Conservation (phyloP, 495 filamentous ascomycete genomes). For the Tuber indicum region DNA sequence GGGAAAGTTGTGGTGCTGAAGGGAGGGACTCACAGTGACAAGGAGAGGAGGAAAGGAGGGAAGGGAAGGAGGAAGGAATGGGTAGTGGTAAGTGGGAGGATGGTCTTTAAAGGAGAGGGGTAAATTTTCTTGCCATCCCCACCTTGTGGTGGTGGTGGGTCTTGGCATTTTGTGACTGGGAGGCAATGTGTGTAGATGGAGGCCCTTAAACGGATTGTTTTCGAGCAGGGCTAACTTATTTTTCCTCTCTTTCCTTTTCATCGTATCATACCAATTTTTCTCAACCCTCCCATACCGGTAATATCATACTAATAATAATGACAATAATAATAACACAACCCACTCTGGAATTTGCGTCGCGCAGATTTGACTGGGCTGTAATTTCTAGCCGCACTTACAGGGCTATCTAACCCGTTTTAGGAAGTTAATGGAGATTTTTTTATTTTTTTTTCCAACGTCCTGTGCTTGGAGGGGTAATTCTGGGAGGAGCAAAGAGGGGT, state of each 20-base stretch:
- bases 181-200: constrained; percentile 10
- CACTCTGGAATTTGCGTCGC: neutral
- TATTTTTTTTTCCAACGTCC: neutral
- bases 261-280: neutral
- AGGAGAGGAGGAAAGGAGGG: constrained; percentile 37
- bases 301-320: neutral
- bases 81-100: constrained; percentile 29
- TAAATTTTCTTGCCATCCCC: constrained; percentile 26
- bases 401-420: neutral
- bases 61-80: constrained; percentile 12
- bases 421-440: neutral
- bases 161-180: constrained; percentile 40
- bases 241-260: neutral
- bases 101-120: constrained; percentile 38
- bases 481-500: constrained; percentile 35
- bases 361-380: neutral
- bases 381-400: neutral
- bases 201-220: neutral
- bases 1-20: constrained; percentile 21
- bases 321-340: neutral
- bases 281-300: neutral
- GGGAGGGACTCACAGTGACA: constrained; percentile 40
- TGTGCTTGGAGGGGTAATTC: constrained; percentile 20
- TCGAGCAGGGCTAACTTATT: neutral
- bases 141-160: constrained; percentile 30